Evolutionary conservation across 2,329 filamentous ascomycete genomes (phyloP).

Genomic region (Metarhizium robertsii): DNA sequence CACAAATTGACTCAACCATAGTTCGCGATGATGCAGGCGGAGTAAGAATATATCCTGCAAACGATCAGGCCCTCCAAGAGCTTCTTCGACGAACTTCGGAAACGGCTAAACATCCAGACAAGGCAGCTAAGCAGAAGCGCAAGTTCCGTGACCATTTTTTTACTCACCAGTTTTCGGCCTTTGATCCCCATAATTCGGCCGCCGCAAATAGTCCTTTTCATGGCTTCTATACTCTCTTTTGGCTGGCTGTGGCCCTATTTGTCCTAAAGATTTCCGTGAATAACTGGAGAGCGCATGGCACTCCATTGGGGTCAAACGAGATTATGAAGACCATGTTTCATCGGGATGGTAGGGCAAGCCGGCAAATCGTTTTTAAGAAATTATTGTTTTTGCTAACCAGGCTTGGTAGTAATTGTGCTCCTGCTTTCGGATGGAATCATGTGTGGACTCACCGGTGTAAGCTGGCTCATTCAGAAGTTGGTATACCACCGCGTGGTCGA

Average conservation of each 20-base stretch:
- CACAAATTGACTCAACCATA: constrained; percentile 5
- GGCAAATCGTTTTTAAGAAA: neutral
- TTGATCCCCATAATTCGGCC: constrained; percentile 61
- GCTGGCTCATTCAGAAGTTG: constrained; percentile 54
- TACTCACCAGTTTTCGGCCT: constrained; percentile 62
- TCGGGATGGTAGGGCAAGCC: constrained; percentile 31
- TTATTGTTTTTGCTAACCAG: neutral
- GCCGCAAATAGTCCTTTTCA: constrained; percentile 62
- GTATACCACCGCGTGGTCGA: constrained; percentile 50
- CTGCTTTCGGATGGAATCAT: constrained; percentile 59
- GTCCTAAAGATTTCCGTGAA: constrained; percentile 56
- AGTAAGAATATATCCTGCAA: constrained; percentile 18
- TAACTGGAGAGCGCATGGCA: constrained; percentile 63
- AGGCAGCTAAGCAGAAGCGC: constrained; percentile 9
- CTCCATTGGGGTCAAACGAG: constrained; percentile 59
- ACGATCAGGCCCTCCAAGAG: constrained; percentile 19
- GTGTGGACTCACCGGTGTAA: constrained; percentile 56
- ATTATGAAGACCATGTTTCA: constrained; percentile 60
- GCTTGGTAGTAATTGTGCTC: constrained; percentile 36
- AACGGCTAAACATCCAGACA: constrained; percentile 11
- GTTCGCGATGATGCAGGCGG: constrained; percentile 14
- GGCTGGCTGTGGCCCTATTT: constrained; percentile 59
- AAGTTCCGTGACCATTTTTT: constrained; percentile 51
- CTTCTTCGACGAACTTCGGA: constrained; percentile 16
- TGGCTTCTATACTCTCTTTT: constrained; percentile 74